Conservation (phyloP, 257 asterid genomes). For the Solanum sparsipilum region DNA sequence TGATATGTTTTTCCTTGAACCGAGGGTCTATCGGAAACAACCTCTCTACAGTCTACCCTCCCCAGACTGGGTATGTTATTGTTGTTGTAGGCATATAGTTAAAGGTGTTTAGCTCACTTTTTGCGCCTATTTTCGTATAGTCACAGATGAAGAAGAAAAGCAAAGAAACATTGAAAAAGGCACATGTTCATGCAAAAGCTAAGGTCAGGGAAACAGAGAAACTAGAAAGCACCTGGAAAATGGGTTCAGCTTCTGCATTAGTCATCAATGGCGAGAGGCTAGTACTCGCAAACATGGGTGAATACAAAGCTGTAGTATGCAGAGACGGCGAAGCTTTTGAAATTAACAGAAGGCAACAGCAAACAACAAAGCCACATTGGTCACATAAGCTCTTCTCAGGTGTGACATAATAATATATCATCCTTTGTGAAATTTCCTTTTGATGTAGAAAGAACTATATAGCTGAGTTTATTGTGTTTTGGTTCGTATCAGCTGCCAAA, state of each 20-base stretch:
- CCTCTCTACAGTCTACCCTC: neutral
- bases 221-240: neutral
- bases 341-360: constrained; percentile 22
- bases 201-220: constrained; percentile 15
- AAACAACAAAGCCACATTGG: constrained; percentile 16
- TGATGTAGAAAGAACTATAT: neutral
- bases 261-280: constrained; percentile 49
- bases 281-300: constrained; percentile 41
- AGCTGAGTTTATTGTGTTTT: neutral
- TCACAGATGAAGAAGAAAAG: constrained; percentile 25
- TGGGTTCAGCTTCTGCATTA: constrained; percentile 46
- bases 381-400: constrained; percentile 31
- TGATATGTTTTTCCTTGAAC: neutral
- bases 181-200: constrained; percentile 29
- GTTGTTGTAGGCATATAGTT: neutral
- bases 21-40: neutral
- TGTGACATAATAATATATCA: neutral
- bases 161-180: constrained; percentile 38
- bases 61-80: neutral
- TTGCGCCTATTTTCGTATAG: constrained; percentile 10
- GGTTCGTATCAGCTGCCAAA: constrained; percentile 12
- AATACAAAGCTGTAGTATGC: constrained; percentile 43
- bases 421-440: neutral
- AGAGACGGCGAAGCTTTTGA: constrained; percentile 46
- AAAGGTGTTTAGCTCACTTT: neutral